Base-by-base conservation (phyloP, 371 early-diverging fungal genomes). In the Chytridium lagenaria region DNA sequence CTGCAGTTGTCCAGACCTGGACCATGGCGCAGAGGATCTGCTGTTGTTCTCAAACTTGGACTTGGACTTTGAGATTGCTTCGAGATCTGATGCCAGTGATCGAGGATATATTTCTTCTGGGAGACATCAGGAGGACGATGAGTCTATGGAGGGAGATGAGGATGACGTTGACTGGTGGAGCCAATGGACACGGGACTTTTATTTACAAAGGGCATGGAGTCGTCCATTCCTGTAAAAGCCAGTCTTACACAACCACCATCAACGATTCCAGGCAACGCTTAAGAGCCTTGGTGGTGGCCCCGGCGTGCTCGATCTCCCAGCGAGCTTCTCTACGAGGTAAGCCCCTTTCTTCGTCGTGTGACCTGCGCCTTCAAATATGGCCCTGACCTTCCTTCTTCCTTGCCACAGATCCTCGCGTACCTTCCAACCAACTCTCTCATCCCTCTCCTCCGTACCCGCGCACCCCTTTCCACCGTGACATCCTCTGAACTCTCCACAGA, bases 381-480 rank as follows among this genome's bases (percentile, higher is more conserved):
- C 44, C 19, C 19, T 7, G 19, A 7, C 44, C 12, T 44, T 44
- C 44, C 19, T 26, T 26, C 16, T 10, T 23, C 26, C 10, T n/a
- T n/a, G n/a, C n/a, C n/a, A n/a, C 55, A 50, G 38, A 23, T 50
- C 30, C 51, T 36, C 12, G 12, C 59, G 55, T 22, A 61, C 44
- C 19, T 64, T 38, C 44, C 57, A 22, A 39, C 57, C 26, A 23
- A 23, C 2, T 23, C 73, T 15, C 51, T 74, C 2, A 39, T 69
- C 22, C 34, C 70, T 15, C 40, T 74, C 15, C 26, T 74, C 38
- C 5, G 30, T 28, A 52, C 74, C 23, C n/a, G 51, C n/a, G n/a
- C n/a, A 2, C 23, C 51, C 19, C 15, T 40, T 1, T 22, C 64
- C 37, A 19, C 74, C 7, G 34, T 64, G 2, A 69, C 64, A 1